Evolutionary conservation across 2,329 filamentous ascomycete species (phyloP).

Genomic region (Neurospora sp.): DNA sequence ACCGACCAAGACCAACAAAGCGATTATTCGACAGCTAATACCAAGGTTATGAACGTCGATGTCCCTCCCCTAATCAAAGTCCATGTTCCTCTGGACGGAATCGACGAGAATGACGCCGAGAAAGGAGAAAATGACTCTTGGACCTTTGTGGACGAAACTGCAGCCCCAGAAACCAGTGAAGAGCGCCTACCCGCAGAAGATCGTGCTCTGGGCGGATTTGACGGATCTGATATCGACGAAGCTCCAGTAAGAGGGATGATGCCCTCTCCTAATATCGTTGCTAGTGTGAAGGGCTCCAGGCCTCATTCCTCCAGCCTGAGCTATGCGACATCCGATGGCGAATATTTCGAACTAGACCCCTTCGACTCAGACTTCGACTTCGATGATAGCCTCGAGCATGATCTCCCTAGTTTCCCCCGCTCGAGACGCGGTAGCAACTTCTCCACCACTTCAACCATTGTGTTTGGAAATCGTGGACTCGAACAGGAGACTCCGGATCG

Average conservation of each 20-base stretch:
- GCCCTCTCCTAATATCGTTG: not conserved
- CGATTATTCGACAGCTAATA: not conserved
- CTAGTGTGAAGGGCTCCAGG: not conserved
- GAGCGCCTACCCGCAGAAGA: not conserved
- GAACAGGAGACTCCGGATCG: constrained; percentile 37
- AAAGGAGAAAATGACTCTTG: constrained; percentile 1
- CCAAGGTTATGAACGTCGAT: not conserved
- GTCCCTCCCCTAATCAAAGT: constrained; percentile 12
- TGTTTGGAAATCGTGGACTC: constrained; percentile 26
- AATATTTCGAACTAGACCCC: not conserved
- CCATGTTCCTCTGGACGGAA: constrained; percentile 7
- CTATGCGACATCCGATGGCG: not conserved
- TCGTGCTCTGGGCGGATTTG: not conserved
- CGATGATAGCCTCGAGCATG: constrained; percentile 9
- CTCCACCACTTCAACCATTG: constrained; percentile 29
- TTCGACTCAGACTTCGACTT: constrained; percentile 7
- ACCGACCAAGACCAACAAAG: not conserved
- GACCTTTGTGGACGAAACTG: not conserved
- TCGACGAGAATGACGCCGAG: constrained; percentile 1
- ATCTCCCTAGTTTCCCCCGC: constrained; percentile 10
- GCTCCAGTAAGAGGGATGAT: not conserved
- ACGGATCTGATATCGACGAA: constrained; percentile 1
- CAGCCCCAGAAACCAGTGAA: not conserved
- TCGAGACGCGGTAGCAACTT: constrained; percentile 20
- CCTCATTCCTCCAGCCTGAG: not conserved